Evolutionary conservation across 495 filamentous ascomycete genomes (phyloP).

Genomic region (Penicillium crystallinum): DNA sequence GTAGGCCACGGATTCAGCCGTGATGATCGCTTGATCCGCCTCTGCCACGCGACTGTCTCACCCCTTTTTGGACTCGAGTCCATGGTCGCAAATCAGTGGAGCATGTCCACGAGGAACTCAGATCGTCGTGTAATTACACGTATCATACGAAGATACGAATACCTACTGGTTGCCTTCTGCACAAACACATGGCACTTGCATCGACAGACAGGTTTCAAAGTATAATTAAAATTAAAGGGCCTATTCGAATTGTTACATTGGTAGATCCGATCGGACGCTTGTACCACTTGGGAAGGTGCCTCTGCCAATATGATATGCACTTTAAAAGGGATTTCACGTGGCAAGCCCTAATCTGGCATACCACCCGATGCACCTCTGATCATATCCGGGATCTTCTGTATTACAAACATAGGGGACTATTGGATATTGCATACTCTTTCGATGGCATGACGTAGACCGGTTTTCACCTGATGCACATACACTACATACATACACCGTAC

Average conservation of each 20-base stretch:
- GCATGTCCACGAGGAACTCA: neutral
- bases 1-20: constrained; percentile 10
- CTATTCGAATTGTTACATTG: neutral
- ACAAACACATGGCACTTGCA: constrained; percentile 30
- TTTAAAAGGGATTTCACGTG: neutral
- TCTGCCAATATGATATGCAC: no score
- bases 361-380: constrained; percentile 5
- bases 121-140: neutral
- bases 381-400: constrained; percentile 2
- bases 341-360: constrained; percentile 8
- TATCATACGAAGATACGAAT: neutral
- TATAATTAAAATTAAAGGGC: constrained; percentile 5
- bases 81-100: constrained; percentile 9
- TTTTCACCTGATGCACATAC: no score
- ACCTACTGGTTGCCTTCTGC: constrained; percentile 3
- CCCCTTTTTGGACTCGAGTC: constrained; percentile 4
- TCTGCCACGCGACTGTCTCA: constrained; percentile 8
- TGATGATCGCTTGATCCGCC: constrained; percentile 6
- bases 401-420: neutral
- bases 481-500: no score
- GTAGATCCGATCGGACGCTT: constrained; percentile 7
- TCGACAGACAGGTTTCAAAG: neutral
- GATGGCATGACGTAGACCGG: no score
- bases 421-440: neutral
- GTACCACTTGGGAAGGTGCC: constrained; percentile 5